These are phyloP conservation scores for Isabelozyma heimii DNA, from an alignment of 805 yeast genomes.

Conservation along the genomic window DNA sequence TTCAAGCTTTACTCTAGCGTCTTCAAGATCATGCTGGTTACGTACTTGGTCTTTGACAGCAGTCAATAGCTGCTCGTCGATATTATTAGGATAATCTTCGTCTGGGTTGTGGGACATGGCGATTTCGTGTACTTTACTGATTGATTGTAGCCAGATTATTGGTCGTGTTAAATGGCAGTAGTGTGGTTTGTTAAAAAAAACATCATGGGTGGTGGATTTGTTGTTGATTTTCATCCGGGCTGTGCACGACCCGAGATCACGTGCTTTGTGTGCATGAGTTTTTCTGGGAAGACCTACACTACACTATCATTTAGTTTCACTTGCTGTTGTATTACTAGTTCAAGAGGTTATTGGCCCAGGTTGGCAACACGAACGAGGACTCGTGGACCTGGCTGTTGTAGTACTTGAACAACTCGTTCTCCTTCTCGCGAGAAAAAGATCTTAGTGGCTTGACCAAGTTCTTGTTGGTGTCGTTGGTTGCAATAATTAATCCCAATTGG, in stretches of 20 bases:
- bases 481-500: constrained; percentile 75
- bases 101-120: constrained; percentile 6
- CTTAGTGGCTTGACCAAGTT: constrained; percentile 54
- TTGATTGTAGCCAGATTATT: background rate
- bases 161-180: constrained; percentile 23
- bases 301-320: background rate
- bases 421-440: constrained; percentile 40
- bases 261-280: background rate
- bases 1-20: constrained; percentile 27
- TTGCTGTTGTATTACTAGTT: constrained; percentile 2
- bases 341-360: constrained; percentile 59
- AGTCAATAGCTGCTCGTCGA: constrained; percentile 41
- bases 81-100: constrained; percentile 29
- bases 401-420: constrained; percentile 53
- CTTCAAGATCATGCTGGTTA: constrained; percentile 12
- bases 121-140: background rate
- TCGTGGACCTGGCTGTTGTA: constrained; percentile 66
- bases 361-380: constrained; percentile 75
- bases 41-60: constrained; percentile 34
- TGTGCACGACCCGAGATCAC: background rate
- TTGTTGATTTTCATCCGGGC: background rate
- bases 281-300: too few species aligned
- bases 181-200: constrained; percentile 14
- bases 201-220: constrained; percentile 1
- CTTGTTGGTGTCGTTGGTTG: constrained; percentile 52